Percentiles rank a stretch among this genome's conserved stretches.
Conservation (phyloP, 768 basidiomycete species). For the Auricularia heimuer region DNA sequence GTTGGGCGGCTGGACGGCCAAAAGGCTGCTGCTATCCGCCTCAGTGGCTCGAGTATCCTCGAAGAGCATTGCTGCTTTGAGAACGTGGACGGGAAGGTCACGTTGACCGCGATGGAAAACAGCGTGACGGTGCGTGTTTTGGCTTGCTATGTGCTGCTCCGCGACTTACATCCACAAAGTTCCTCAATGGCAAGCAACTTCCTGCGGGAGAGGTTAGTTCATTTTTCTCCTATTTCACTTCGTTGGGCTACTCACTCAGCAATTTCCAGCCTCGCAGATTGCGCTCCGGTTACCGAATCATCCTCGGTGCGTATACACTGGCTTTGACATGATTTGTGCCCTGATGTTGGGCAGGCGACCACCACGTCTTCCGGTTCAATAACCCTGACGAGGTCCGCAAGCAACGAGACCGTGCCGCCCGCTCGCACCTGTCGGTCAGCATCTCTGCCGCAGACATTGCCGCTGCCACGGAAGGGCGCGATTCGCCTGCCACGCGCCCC, state of each 20-base stretch:
- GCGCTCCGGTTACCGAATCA: conserved; percentile 90
- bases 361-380: conserved; percentile 96
- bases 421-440: conserved; percentile 58
- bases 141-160: background rate
- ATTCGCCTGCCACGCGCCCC: conserved; percentile 46
- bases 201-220: conserved; percentile 41
- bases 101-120: conserved; percentile 66
- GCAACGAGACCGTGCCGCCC: conserved; percentile 71
- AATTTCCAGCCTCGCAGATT: conserved; percentile 59
- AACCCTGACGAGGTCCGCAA: conserved; percentile 92
- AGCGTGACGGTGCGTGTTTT: conserved; percentile 63
- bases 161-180: conserved; percentile 34
- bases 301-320: conserved; percentile 57
- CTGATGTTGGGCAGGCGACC: conserved; percentile 51
- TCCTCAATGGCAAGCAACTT: conserved; percentile 89
- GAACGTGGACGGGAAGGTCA: conserved; percentile 76
- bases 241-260: background rate
- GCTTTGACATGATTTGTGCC: background rate
- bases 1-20: conserved; percentile 83
- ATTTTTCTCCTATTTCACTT: background rate
- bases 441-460: conserved; percentile 60
- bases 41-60: conserved; percentile 86
- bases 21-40: conserved; percentile 74
- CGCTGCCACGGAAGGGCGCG: conserved; percentile 31
- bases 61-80: conserved; percentile 92